Conservation (phyloP, 2,329 filamentous ascomycete species). For the Chaetoscypha palmicola region DNA sequence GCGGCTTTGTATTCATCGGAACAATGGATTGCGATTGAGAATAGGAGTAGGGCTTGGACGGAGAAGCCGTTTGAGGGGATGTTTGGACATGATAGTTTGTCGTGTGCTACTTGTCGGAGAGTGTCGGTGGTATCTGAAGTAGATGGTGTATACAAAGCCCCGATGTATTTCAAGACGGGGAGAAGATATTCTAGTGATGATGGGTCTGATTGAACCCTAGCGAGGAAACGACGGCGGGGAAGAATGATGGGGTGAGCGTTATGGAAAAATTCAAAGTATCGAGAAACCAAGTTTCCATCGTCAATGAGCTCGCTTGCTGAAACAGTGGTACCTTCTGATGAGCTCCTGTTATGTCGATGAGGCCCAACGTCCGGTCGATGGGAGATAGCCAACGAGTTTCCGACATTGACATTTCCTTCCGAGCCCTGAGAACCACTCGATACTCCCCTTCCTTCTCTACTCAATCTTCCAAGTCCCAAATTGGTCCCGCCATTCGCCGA, state of each 20-base stretch:
- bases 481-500: not conserved
- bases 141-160: conserved; percentile 19
- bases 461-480: not conserved
- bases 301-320: not conserved
- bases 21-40: conserved; percentile 33
- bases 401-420: not conserved
- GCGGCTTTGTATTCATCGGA: conserved; percentile 23
- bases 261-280: conserved; percentile 24
- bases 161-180: conserved; percentile 31
- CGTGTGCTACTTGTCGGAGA: conserved; percentile 3
- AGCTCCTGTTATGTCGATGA: not conserved
- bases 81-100: conserved; percentile 1
- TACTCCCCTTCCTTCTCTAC: not conserved
- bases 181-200: conserved; percentile 24
- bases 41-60: conserved; percentile 33
- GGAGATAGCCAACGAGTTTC: not conserved
- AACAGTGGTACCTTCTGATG: not conserved
- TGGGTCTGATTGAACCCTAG: conserved; percentile 24
- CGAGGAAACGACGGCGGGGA: conserved; percentile 27
- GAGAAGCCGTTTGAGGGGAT: conserved; percentile 21
- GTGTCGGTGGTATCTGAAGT: not conserved
- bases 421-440: not conserved
- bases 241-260: conserved; percentile 31
- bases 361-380: not conserved
- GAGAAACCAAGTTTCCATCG: conserved; percentile 1